phyloP scores from a whole-genome alignment of 495 filamentous ascomycete species.

The Parathielavia appendiculata region DNA sequence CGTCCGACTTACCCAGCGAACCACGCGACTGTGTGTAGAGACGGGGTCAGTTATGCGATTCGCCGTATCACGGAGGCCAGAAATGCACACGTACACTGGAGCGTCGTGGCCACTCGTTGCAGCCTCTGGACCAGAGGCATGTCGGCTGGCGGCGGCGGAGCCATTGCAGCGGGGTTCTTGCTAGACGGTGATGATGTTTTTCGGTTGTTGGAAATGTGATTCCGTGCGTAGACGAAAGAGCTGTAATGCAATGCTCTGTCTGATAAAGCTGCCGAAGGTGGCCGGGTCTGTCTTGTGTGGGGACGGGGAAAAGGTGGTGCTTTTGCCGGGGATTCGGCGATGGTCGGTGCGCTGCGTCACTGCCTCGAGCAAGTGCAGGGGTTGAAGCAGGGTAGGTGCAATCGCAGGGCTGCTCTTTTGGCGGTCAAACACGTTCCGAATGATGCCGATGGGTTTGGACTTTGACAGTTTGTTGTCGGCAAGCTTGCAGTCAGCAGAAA shows the following conservation, averaged over 20 bases:
- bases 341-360: conserved; percentile 37
- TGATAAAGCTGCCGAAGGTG: conserved; percentile 19
- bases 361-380: conserved; percentile 2
- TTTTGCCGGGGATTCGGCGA: conserved; percentile 18
- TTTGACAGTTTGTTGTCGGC: neutral
- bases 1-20: conserved; percentile 72
- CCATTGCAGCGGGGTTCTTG: conserved; percentile 48
- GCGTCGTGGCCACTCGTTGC: conserved; percentile 70
- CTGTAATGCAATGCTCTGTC: conserved; percentile 4
- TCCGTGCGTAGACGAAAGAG: conserved; percentile 1
- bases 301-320: conserved; percentile 23
- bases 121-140: conserved; percentile 71
- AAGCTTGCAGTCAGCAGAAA: neutral
- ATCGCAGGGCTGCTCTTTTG: neutral
- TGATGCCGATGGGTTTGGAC: too few relatives aligned
- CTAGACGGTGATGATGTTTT: conserved; percentile 11
- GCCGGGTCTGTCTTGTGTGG: conserved; percentile 22
- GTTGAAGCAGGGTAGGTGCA: conserved; percentile 7
- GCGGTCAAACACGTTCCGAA: neutral
- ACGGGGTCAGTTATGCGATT: conserved; percentile 26
- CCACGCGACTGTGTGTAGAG: conserved; percentile 54
- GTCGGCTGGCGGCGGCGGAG: conserved; percentile 68
- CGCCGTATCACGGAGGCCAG: neutral
- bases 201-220: neutral
- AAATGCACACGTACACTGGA: conserved; percentile 65